Evolutionary conservation across 306 rosid species (phyloP), one percentile per base, ranked within the genome.

Genomic region (Erythrophleum fordii): DNA sequence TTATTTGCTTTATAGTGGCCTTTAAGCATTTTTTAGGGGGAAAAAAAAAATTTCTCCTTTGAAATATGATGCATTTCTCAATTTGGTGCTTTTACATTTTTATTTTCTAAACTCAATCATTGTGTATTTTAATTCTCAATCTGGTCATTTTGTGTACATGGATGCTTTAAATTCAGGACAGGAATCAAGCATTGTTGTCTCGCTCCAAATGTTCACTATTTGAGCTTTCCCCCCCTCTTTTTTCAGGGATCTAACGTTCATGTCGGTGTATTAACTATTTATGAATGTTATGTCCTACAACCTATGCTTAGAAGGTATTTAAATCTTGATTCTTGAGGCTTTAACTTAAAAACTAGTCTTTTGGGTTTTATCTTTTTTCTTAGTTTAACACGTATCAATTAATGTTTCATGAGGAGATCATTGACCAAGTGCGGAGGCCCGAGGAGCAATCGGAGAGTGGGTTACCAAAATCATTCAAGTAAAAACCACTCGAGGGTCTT

Each of bases 141-240:
- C 46, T 39, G 3, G 46, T 58, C 66, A 28, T 65, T 35, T 51
- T 26, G 9, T 75, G 65, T 70, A 1, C 12, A 23, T 61, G 11
- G 69, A 77, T 52, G 41, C 37, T 41, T 73, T 49, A 53, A 52
- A 72, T 80, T 73, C 68, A 35, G 31, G 73, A 76, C 18, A 49
- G 31, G 53, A 66, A 71, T 11, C 58, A 26, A 53, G 65, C 4
- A 42, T 76, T 41, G 58, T 18, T 6, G 58, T n/a, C 25, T 18
- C 23, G 20, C 25, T n/a, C 25, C 25, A 18, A 52, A 52, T 52
- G 11, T 18, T 52, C 58, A 18, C 8, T 52, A 13, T 52, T 49
- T 52, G 22, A 52, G 23, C 2, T 18, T 18, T 18, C 12, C 8
- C 12, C 4, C 8, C 17, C 4, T 22, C 17, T 49, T 49, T 6